phyloP scores from a whole-genome alignment of 148 eudicot species.

The Vaccinium myrtillus region DNA sequence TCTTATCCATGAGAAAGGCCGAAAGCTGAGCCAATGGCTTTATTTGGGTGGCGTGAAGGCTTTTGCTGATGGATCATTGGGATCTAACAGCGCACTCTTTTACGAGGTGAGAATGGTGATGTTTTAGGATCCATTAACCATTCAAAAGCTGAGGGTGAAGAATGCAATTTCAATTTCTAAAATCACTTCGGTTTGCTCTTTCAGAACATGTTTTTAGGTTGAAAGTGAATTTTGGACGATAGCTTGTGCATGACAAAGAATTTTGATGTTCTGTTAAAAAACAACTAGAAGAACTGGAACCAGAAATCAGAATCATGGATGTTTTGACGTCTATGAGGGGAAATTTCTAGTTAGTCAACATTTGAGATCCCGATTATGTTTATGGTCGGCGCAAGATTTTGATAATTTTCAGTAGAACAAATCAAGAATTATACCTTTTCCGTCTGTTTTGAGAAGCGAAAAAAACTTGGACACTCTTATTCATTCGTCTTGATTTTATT shows the following conservation, averaged over 20 bases:
- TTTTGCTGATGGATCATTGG: conserved; percentile 92
- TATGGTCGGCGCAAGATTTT: background rate
- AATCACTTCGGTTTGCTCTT: background rate
- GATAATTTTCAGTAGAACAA: background rate
- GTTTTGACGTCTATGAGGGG: background rate
- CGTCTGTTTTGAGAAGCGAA: background rate
- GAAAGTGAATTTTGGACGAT: background rate
- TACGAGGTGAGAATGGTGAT: conserved; percentile 63
- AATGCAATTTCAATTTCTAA: background rate
- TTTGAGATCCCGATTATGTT: background rate
- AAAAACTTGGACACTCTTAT: background rate
- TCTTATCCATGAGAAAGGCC: conserved; percentile 56
- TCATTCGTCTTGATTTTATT: background rate
- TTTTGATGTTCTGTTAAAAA: background rate
- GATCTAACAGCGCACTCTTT: conserved; percentile 91
- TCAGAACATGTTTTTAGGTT: background rate
- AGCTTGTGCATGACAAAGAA: background rate
- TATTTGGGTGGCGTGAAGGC: conserved; percentile 94
- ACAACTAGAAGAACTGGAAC: background rate
- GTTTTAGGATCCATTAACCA: conserved; percentile 3
- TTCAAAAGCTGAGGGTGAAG: conserved; percentile 3
- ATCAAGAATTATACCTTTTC: background rate
- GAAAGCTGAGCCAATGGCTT: conserved; percentile 69
- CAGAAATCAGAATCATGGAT: background rate
- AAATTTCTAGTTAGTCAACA: background rate